These are phyloP conservation scores for Cenococcum geophilum DNA, from an alignment of 495 filamentous ascomycete genomes.

Conservation along the genomic window DNA sequence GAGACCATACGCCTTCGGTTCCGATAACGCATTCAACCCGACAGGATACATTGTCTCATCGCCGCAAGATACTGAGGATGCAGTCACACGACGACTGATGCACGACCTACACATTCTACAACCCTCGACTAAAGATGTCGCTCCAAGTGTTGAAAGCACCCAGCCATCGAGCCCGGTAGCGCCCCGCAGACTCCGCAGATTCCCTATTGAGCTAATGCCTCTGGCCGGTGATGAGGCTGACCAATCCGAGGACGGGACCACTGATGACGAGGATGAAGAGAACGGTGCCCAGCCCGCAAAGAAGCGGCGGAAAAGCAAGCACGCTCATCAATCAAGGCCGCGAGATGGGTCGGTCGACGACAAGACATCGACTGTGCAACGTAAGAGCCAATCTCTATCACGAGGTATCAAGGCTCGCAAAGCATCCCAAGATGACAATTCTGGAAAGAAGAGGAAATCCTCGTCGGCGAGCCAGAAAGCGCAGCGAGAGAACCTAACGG, in stretches of 20 bases:
- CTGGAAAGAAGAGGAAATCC: conserved; percentile 15
- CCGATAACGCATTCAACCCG: conserved; percentile 21
- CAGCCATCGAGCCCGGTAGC: conserved; percentile 52
- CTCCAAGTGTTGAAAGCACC: conserved; percentile 49
- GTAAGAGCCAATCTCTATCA: conserved; percentile 9
- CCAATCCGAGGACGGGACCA: conserved; percentile 24
- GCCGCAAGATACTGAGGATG: conserved; percentile 12
- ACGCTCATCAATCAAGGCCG: conserved; percentile 4
- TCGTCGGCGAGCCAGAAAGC: conserved; percentile 40
- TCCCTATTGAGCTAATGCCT: conserved; percentile 33
- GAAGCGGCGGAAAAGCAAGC: conserved; percentile 21
- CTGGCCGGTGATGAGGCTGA: conserved; percentile 30
- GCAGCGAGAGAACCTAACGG: conserved; percentile 68
- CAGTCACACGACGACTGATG: conserved; percentile 14
- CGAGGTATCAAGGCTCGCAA: conserved; percentile 5
- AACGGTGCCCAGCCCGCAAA: conserved; percentile 34
- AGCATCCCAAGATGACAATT: conserved; percentile 13
- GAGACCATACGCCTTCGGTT: conserved; percentile 24
- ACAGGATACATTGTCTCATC: conserved; percentile 13
- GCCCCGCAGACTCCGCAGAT: not conserved
- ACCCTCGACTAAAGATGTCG: not conserved
- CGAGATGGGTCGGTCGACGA: conserved; percentile 1
- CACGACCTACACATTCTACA: conserved; percentile 9
- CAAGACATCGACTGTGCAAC: conserved; percentile 27
- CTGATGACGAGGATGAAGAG: conserved; percentile 35